Evolutionary conservation across 2,329 filamentous ascomycete species (phyloP), one percentile per base, ranked within the genome.

Genomic region (Cladobotryum protrusum): DNA sequence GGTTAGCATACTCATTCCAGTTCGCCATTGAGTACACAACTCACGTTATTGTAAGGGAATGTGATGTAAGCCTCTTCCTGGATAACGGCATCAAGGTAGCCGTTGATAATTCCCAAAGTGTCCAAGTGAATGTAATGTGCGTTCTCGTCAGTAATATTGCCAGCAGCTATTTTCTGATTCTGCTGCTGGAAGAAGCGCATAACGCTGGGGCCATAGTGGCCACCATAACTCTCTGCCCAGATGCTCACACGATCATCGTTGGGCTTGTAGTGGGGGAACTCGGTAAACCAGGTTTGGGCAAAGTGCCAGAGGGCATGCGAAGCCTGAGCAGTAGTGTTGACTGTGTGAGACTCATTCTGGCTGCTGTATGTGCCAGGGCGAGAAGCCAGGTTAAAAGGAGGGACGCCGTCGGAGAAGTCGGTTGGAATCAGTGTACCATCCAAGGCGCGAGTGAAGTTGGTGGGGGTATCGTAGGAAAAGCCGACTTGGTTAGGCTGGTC

Each of bases 91-190:
- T 89, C 86, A 18, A 89, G 69, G 53, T 82, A 78, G 12, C 85
- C 86, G 63, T 89, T 87, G 52, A 87, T 72, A 53, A 89, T 85
- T 33, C 85, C 84, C 0, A 89, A 67, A 0, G 83, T 80, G 15
- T 73, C 72, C 7, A 89, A 70, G 4, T 77, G 64, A 3, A 80
- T 52, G 2, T 72, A 66, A 4, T 81, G 77, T 48, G 75, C 77
- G 11, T 65, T 59, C 29, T 78, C 73, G 32, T 58, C 58, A 6
- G 54, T 56, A 18, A 63, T 57, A 2, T 56, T 62, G 12, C 64
- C 63, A 37, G 62, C 58, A 1, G 50, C 47, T 40, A 68, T 64
- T 53, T 70, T 72, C n/a, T 70, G 63, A 54, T 89, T 89, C 64
- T 88, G 82, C 49, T 78, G 63, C 60, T 85, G 75, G 68, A 76